Percentiles rank a stretch among this genome's conserved stretches.
Conservation (phyloP, 2,329 filamentous ascomycete genomes). For the Colletotrichum coccodes region DNA sequence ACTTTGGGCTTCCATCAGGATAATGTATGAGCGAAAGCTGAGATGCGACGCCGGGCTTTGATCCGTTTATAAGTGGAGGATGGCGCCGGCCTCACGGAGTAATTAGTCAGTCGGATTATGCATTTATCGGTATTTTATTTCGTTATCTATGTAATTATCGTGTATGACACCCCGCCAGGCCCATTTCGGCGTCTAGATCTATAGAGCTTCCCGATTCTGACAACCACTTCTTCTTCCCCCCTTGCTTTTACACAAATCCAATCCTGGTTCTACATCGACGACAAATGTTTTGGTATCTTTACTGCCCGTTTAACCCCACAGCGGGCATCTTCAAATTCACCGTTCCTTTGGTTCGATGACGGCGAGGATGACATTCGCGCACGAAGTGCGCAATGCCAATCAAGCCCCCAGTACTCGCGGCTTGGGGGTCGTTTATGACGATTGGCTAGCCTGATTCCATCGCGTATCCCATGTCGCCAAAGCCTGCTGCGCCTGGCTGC, state of each 20-base stretch:
- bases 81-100: not conserved
- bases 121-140: not conserved
- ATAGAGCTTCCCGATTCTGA: not conserved
- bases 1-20: not conserved
- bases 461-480: not conserved
- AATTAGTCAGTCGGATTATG: constrained; percentile 6
- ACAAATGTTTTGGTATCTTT: not conserved
- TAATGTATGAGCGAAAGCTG: not conserved
- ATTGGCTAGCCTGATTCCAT: constrained; percentile 20
- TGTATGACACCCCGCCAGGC: not conserved
- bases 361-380: not conserved
- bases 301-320: not conserved
- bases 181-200: not conserved
- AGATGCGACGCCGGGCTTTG: not conserved
- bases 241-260: not conserved
- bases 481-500: not conserved
- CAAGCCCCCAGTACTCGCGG: not conserved
- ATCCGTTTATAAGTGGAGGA: constrained; percentile 17
- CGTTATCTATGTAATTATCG: constrained; percentile 17
- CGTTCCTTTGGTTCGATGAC: not conserved
- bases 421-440: not conserved
- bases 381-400: not conserved
- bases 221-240: not conserved
- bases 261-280: no score
- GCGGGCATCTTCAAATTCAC: no score